Percentiles rank a stretch among this genome's conserved stretches.
Evolutionary conservation across 768 basidiomycete species (phyloP).

Genomic region (Rhizopogon sp.): DNA sequence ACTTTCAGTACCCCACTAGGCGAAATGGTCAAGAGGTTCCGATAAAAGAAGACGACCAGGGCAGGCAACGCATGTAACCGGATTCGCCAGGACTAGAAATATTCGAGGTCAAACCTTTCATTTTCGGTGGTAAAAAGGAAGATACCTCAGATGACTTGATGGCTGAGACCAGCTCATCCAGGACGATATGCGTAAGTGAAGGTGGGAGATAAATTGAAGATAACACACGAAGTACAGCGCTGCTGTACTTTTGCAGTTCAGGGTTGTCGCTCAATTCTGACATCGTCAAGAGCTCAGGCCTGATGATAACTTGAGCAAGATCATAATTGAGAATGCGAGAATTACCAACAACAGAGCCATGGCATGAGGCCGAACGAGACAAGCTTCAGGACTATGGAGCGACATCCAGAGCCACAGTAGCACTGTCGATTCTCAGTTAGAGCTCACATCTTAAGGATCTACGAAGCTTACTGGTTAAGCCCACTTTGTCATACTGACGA

Average conservation of each 20-base stretch:
- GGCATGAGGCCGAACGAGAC: constrained; percentile 72
- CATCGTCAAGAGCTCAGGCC: constrained; percentile 86
- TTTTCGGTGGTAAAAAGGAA: neutral
- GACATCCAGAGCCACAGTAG: constrained; percentile 78
- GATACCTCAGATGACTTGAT: constrained; percentile 76
- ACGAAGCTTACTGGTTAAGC: constrained; percentile 64
- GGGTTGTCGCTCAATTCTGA: constrained; percentile 83
- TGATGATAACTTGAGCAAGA: constrained; percentile 23
- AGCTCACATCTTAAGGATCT: neutral
- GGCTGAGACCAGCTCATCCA: constrained; percentile 59
- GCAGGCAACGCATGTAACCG: constrained; percentile 85
- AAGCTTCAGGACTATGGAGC: constrained; percentile 70
- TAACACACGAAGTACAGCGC: constrained; percentile 74
- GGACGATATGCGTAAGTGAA: constrained; percentile 56
- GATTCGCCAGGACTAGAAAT: constrained; percentile 79
- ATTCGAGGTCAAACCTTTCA: constrained; percentile 8
- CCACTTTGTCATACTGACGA: constrained; percentile 79
- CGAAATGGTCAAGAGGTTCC: constrained; percentile 77
- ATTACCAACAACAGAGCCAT: constrained; percentile 67
- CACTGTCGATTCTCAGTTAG: constrained; percentile 39
- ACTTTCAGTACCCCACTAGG: constrained; percentile 61
- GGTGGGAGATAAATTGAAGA: constrained; percentile 75
- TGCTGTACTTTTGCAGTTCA: constrained; percentile 78
- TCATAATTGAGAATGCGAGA: neutral
- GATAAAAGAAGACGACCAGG: constrained; percentile 86